These are phyloP conservation scores for Colletotrichum tamarilloi DNA, from an alignment of 2,329 filamentous ascomycete species.

Conservation along the genomic window DNA sequence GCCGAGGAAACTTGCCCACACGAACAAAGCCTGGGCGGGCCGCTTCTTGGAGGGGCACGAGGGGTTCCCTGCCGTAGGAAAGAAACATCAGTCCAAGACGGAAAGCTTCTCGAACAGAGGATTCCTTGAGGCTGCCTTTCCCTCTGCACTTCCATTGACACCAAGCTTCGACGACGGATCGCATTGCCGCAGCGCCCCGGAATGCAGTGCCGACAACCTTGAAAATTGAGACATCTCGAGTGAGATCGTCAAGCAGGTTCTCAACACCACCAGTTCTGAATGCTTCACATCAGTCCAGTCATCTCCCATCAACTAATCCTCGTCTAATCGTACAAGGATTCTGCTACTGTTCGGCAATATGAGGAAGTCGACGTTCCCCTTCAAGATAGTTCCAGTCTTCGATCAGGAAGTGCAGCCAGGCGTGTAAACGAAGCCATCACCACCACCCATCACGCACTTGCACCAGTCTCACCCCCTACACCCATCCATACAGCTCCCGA, in stretches of 20 bases:
- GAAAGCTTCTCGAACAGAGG: background rate
- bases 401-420: background rate
- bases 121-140: no score
- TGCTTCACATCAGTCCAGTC: background rate
- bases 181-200: no score
- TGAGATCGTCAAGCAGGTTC: background rate
- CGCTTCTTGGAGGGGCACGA: background rate
- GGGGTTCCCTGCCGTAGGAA: background rate
- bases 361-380: background rate
- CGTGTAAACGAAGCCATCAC: conserved; percentile 14
- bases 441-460: background rate
- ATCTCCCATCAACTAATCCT: background rate
- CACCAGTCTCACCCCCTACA: background rate
- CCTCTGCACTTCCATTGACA: background rate
- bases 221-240: background rate
- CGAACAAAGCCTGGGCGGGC: background rate
- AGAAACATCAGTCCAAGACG: background rate
- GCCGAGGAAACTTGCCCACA: background rate
- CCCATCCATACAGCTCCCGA: background rate
- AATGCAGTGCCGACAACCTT: background rate
- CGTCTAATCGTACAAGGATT: background rate
- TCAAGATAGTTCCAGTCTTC: background rate
- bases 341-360: background rate
- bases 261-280: background rate
- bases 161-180: background rate